These are phyloP conservation scores for Pseudotulostoma volvatum DNA, from an alignment of 495 filamentous ascomycete genomes.

Conservation along the genomic window DNA sequence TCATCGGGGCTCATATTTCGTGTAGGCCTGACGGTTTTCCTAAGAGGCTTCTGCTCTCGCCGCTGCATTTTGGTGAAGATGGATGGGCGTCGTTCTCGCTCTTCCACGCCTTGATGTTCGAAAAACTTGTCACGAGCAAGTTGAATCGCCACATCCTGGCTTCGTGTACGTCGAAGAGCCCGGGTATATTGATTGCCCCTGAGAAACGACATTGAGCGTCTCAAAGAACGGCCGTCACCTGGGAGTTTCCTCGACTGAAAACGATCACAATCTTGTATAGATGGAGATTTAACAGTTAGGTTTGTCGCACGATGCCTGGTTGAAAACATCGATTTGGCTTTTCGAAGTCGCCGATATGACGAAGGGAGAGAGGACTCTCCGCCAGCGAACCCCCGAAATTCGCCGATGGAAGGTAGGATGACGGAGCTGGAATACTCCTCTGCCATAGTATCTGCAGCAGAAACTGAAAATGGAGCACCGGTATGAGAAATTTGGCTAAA, in stretches of 20 bases:
- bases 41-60: conserved; percentile 36
- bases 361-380: conserved; percentile 50
- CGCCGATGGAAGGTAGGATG: conserved; percentile 20
- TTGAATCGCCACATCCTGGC: conserved; percentile 32
- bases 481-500: conserved; percentile 3
- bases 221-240: too few relatives aligned
- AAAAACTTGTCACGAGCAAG: conserved; percentile 32
- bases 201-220: conserved; percentile 49
- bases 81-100: conserved; percentile 28
- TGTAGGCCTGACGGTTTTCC: conserved; percentile 41
- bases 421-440: conserved; percentile 6
- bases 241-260: too few relatives aligned
- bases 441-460: background rate
- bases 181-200: conserved; percentile 16
- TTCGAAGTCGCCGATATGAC: conserved; percentile 58
- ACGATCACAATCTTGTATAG: too few relatives aligned
- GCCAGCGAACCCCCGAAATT: conserved; percentile 34
- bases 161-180: conserved; percentile 16
- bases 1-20: conserved; percentile 22
- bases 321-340: conserved; percentile 56
- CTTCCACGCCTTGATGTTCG: conserved; percentile 14
- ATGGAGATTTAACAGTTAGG: conserved; percentile 10
- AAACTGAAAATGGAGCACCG: background rate
- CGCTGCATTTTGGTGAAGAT: conserved; percentile 28
- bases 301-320: conserved; percentile 28